Evolutionary conservation across 2,329 filamentous ascomycete genomes (phyloP).

Genomic region (Teratosphaeria zuluensis): DNA sequence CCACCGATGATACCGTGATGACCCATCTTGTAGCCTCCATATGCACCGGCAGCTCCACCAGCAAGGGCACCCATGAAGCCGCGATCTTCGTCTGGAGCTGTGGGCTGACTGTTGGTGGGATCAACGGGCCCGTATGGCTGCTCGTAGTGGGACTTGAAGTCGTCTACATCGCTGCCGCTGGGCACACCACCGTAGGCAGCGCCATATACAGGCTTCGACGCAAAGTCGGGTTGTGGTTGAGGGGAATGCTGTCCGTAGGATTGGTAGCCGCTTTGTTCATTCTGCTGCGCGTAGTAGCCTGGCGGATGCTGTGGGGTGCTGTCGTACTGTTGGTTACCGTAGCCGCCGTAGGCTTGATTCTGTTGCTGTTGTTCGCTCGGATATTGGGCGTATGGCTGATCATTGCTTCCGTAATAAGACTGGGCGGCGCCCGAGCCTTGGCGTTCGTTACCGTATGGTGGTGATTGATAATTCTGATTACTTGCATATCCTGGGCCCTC

Average conservation of each 20-base stretch:
- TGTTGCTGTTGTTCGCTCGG: background rate
- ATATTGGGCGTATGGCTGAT: slow-evolving; percentile 8
- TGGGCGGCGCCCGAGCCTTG: slow-evolving; percentile 12
- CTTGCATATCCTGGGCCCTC: slow-evolving; percentile 3
- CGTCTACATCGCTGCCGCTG: slow-evolving; percentile 6
- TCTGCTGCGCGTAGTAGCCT: background rate
- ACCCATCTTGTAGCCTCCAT: slow-evolving; percentile 44
- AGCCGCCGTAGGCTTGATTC: slow-evolving; percentile 2
- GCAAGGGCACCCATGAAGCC: slow-evolving; percentile 47
- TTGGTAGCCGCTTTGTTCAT: background rate
- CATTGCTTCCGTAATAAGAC: slow-evolving; percentile 19
- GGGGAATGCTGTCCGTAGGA: slow-evolving; percentile 5
- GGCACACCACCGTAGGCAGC: background rate
- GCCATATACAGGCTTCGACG: slow-evolving; percentile 5
- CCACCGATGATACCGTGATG: slow-evolving; percentile 49
- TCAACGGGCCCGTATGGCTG: slow-evolving; percentile 10
- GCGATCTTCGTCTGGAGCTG: slow-evolving; percentile 34
- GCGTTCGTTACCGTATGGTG: slow-evolving; percentile 1
- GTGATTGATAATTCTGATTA: background rate
- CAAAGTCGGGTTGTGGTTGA: slow-evolving; percentile 2
- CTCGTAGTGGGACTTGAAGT: slow-evolving; percentile 12
- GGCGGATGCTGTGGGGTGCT: background rate
- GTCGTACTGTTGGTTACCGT: slow-evolving; percentile 1
- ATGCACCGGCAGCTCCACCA: slow-evolving; percentile 49
- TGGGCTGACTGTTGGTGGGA: slow-evolving; percentile 6